Evolutionary conservation across 129 eudicot species (phyloP).

Genomic region (Oenanthe sinensis): DNA sequence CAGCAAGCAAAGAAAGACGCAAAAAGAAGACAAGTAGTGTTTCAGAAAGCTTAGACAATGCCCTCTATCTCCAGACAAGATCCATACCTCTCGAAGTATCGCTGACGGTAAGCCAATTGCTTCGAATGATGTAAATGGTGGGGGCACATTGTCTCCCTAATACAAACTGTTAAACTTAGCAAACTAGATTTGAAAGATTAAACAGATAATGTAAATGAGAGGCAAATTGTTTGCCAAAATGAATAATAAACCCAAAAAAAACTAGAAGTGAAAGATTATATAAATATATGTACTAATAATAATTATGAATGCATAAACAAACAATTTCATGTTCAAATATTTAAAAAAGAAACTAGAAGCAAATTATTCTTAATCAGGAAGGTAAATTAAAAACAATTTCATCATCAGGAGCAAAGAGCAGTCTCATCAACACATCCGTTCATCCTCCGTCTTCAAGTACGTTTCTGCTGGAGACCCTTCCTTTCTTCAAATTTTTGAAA

Average conservation of each 20-base stretch:
- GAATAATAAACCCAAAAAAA: not conserved
- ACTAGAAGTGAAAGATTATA: not conserved
- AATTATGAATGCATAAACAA: not conserved
- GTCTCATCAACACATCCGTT: not conserved
- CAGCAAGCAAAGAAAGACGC: conserved; percentile 10
- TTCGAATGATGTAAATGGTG: conserved; percentile 52
- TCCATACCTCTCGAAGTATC: conserved; percentile 47
- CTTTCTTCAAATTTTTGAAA: not conserved
- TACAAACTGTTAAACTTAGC: not conserved
- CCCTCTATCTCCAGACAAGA: conserved; percentile 10
- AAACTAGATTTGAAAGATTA: not conserved
- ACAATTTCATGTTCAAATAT: not conserved
- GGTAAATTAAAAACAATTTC: not conserved
- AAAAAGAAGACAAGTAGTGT: not conserved
- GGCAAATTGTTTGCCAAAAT: conserved; percentile 46
- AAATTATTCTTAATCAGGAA: not conserved
- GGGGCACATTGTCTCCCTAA: conserved; percentile 57
- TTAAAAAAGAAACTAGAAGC: not conserved
- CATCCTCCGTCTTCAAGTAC: not conserved
- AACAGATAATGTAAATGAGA: conserved; percentile 13
- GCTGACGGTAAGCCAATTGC: conserved; percentile 55
- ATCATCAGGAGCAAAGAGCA: not conserved
- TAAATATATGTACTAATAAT: not conserved
- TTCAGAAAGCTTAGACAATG: not conserved
- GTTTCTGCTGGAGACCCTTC: not conserved